Evolutionary conservation across 192 early-diverging fungal species (phyloP).

Genomic region (Kappamyces sp.): DNA sequence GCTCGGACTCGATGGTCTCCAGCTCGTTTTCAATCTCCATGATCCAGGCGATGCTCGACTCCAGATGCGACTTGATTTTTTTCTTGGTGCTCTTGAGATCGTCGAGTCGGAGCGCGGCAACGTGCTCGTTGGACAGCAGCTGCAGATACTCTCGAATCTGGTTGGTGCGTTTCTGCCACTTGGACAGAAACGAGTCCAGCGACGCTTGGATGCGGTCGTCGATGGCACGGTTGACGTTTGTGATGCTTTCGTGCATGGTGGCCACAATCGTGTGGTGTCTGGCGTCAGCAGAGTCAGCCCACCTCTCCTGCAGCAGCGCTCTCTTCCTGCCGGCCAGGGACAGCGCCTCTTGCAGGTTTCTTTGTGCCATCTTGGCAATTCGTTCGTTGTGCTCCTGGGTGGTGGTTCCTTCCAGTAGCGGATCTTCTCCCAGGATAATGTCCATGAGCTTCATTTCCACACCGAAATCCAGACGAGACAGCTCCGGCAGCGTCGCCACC

Average conservation of each 20-base stretch:
- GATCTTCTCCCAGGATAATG: constrained; percentile 18
- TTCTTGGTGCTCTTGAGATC: neutral
- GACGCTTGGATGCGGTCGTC: neutral
- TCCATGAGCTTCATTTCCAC: constrained; percentile 16
- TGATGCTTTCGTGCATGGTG: constrained; percentile 1
- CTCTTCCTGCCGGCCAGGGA: constrained; percentile 10
- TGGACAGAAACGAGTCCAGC: neutral
- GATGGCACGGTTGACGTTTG: neutral
- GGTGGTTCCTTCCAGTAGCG: neutral
- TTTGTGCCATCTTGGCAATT: neutral
- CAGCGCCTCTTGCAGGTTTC: constrained; percentile 8
- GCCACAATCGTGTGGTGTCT: constrained; percentile 10
- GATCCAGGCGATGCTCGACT: neutral
- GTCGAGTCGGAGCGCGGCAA: neutral
- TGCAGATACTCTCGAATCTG: neutral
- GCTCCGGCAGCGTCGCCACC: neutral
- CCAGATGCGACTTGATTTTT: neutral
- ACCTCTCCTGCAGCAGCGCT: constrained; percentile 2
- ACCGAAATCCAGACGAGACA: neutral
- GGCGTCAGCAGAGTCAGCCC: neutral
- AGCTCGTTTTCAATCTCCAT: constrained; percentile 4
- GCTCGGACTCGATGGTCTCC: constrained; percentile 1
- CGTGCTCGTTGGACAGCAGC: neutral
- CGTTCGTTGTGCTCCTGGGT: constrained; percentile 6
- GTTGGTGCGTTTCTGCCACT: neutral